These are phyloP conservation scores for Solanum appendiculatum DNA, from an alignment of 257 asterid species.

Conservation along the genomic window DNA sequence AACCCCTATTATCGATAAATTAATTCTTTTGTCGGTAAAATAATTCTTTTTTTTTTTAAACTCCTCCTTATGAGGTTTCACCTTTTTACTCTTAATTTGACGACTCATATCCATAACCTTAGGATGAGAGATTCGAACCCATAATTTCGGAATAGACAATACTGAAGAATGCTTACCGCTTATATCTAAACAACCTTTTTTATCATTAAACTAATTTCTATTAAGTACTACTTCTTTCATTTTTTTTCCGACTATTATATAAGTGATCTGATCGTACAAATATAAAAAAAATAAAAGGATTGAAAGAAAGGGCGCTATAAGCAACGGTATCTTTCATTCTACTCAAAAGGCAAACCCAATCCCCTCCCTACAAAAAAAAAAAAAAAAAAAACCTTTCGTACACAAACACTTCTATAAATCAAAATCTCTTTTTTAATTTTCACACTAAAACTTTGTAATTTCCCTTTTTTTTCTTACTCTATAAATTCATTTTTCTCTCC, in stretches of 20 bases:
- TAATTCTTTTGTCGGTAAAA: no score
- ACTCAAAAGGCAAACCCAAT: constrained; percentile 23
- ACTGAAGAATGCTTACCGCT: background rate
- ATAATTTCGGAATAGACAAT: no score
- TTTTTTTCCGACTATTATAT: background rate
- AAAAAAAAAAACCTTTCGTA: constrained; percentile 16
- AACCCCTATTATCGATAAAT: no score
- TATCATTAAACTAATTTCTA: background rate
- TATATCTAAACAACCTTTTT: background rate
- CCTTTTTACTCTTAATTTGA: no score
- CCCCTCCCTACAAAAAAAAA: background rate
- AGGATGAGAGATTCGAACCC: no score
- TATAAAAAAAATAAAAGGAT: background rate
- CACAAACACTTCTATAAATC: background rate
- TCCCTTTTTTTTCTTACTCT: background rate
- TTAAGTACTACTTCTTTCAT: accelerated
- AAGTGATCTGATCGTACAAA: background rate
- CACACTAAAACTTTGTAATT: background rate
- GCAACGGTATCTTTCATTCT: constrained; percentile 22
- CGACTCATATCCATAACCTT: background rate
- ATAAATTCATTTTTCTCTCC: background rate
- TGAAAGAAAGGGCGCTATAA: constrained; percentile 13
- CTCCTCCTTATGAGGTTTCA: no score
- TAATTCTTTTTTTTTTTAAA: no score
- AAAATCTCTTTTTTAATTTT: background rate